Conservation (phyloP, 805 yeast genomes). For the Hagleromyces aurorensis region DNA sequence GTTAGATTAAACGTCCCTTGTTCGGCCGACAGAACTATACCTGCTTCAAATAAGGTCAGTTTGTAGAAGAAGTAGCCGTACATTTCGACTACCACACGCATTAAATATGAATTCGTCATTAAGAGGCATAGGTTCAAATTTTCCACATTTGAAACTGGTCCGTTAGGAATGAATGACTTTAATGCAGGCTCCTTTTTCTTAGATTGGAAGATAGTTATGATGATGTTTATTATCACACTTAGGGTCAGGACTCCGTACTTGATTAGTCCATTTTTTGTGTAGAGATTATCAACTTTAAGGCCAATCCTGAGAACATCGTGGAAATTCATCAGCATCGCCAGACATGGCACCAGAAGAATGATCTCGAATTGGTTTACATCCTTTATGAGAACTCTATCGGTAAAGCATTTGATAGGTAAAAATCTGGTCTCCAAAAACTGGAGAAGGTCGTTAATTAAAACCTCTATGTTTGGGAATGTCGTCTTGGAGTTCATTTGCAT, state of each 20-base stretch:
- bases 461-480: slow-evolving; percentile 5
- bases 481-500: slow-evolving; percentile 9
- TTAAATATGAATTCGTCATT: slow-evolving; percentile 15
- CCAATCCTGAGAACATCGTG: slow-evolving; percentile 15
- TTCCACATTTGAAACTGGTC: no score
- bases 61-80: slow-evolving; percentile 19
- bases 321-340: slow-evolving; percentile 20
- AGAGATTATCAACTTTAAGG: slow-evolving; percentile 4
- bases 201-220: slow-evolving; percentile 9
- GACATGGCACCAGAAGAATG: slow-evolving; percentile 14
- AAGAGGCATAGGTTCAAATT: slow-evolving; percentile 13
- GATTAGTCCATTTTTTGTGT: slow-evolving; percentile 13
- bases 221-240: slow-evolving; percentile 15
- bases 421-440: slow-evolving; percentile 12
- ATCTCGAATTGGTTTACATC: slow-evolving; percentile 20
- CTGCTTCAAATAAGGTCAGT: slow-evolving; percentile 15
- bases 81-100: slow-evolving; percentile 19
- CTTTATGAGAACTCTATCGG: slow-evolving; percentile 8
- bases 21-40: slow-evolving; percentile 9
- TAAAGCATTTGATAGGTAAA: slow-evolving; percentile 14
- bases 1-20: slow-evolving; percentile 6
- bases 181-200: no score
- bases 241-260: slow-evolving; percentile 15
- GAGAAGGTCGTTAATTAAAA: slow-evolving; percentile 8
- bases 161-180: no score